A percentile compares a stretch with the other conserved stretches of the same genome.
Evolutionary conservation across 768 basidiomycete species (phyloP).

Genomic region (Pisolithus albus): DNA sequence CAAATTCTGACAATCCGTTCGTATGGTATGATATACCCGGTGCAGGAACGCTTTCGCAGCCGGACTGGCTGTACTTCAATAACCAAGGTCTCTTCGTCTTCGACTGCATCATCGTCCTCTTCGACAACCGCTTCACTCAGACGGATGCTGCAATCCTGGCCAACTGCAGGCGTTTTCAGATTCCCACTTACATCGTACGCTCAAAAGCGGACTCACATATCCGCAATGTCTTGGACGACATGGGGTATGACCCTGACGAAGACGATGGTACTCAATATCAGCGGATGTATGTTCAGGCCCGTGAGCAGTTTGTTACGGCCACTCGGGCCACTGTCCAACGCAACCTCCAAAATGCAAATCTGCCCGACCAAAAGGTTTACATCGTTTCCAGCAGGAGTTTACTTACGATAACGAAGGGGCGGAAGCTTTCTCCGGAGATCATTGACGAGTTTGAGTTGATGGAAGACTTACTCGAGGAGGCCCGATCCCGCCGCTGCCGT

Average conservation of each 20-base stretch:
- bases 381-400: constrained; percentile 12
- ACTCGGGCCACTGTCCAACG: constrained; percentile 11
- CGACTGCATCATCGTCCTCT: not conserved
- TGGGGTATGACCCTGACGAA: constrained; percentile 5
- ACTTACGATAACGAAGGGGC: constrained; percentile 4
- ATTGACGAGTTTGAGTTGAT: constrained; percentile 14
- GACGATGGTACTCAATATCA: constrained; percentile 2
- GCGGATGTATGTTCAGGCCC: constrained; percentile 8
- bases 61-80: constrained; percentile 25
- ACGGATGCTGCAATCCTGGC: constrained; percentile 10
- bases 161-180: constrained; percentile 8
- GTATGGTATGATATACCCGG: too few species aligned
- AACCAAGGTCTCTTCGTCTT: constrained; percentile 18
- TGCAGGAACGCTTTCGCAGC: constrained; percentile 3
- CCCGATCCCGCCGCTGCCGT: not conserved
- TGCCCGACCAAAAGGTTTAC: constrained; percentile 17
- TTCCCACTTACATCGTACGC: constrained; percentile 12
- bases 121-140: constrained; percentile 12
- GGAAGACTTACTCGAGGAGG: constrained; percentile 7
- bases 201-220: constrained; percentile 14
- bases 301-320: constrained; percentile 13
- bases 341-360: constrained; percentile 9
- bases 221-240: constrained; percentile 6
- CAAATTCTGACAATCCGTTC: too few species aligned
- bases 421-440: not conserved